Evolutionary conservation across 345 rosid genomes (phyloP).

Genomic region (Hibiscus mutabilis): DNA sequence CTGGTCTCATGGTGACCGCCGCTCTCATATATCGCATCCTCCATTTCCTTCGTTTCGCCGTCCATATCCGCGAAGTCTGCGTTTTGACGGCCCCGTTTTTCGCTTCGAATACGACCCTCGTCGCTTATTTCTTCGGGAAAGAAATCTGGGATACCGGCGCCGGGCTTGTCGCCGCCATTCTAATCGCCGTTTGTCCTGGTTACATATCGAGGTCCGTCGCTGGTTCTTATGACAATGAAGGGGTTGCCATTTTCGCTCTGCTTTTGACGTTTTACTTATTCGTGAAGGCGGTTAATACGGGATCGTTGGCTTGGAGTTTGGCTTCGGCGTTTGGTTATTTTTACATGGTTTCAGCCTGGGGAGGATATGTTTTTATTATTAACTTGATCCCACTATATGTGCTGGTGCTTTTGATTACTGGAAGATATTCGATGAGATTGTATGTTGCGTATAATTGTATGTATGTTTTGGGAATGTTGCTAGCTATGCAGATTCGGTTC

Average conservation of each 20-base stretch:
- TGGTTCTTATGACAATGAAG: slow-evolving; percentile 89
- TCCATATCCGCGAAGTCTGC: slow-evolving; percentile 95
- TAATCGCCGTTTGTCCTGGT: slow-evolving; percentile 95
- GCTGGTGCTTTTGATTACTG: slow-evolving; percentile 79
- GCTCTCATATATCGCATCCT: slow-evolving; percentile 72
- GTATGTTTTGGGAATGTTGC: slow-evolving; percentile 95
- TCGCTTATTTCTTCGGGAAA: slow-evolving; percentile 93
- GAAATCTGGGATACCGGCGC: slow-evolving; percentile 98
- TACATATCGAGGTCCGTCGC: slow-evolving; percentile 95
- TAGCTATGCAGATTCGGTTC: slow-evolving; percentile 97
- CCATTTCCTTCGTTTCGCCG: slow-evolving; percentile 63
- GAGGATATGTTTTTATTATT: slow-evolving; percentile 95
- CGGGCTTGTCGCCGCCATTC: slow-evolving; percentile 85
- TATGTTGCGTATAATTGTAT: slow-evolving; percentile 83
- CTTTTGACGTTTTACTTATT: slow-evolving; percentile 84
- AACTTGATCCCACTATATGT: slow-evolving; percentile 95
- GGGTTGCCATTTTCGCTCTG: slow-evolving; percentile 82
- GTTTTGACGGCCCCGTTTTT: slow-evolving; percentile 94
- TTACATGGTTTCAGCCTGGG: slow-evolving; percentile 99
- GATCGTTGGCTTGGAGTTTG: slow-evolving; percentile 81
- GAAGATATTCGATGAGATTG: slow-evolving; percentile 92
- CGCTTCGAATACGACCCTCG: slow-evolving; percentile 88
- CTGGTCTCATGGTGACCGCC: slow-evolving; percentile 95
- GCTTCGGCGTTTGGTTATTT: slow-evolving; percentile 96
- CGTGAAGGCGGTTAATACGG: slow-evolving; percentile 87